Base-by-base conservation (phyloP, 2,329 filamentous ascomycete species). In the Talaromyces amestolkiae region DNA sequence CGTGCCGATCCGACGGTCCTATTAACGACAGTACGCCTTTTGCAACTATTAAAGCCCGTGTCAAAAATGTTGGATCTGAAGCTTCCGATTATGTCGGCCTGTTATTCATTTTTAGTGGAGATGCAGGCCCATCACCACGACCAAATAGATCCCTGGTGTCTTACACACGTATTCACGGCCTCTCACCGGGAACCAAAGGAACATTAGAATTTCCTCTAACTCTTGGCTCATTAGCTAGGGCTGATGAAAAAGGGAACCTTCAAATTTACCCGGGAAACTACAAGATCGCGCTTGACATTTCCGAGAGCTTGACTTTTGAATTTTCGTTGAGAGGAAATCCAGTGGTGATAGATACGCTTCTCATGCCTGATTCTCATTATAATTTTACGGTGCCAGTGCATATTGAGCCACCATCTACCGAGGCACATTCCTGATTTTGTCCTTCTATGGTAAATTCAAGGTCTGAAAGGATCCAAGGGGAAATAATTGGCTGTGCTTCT, bases 11-110 rank as follows among this genome's bases (percentile, higher is more conserved):
- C 1, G 11, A 4, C 15, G 53, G 53, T 10, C 53, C 53, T 2
- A 37, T 56, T 37, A 56, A 37, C 35, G 53, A 56, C 53, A 56
- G 37, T 17, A 56, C 53, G 19, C 53, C 53, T 19, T 56, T 56
- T 39, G 17, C 53, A 11, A 56, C 17, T 37, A 31, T 56, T 9
- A 56, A 56, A 60, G 67, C 58, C 61, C 13, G 22, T 67, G 27
- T 39, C 4, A 37, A 65, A 67, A 35, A 37, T 47, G 31, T 70
- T 66, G 37, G 65, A 65, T 58, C 49, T 65, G 53, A 39, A 67
- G 64, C 64, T 66, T 60, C 61, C 68, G 24, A 74, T 75, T 61
- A 69, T 68, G 2, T 69, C 69, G 19, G 70, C 74, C 6, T 74
- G 77, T 63, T 62, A 68, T 41, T 72, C 70, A 2, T 68, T 78